Percentiles rank a stretch among this genome's conserved stretches.
phyloP scores from a whole-genome alignment of 441 rosid genomes.

The Pelargonium exstipulatum region DNA sequence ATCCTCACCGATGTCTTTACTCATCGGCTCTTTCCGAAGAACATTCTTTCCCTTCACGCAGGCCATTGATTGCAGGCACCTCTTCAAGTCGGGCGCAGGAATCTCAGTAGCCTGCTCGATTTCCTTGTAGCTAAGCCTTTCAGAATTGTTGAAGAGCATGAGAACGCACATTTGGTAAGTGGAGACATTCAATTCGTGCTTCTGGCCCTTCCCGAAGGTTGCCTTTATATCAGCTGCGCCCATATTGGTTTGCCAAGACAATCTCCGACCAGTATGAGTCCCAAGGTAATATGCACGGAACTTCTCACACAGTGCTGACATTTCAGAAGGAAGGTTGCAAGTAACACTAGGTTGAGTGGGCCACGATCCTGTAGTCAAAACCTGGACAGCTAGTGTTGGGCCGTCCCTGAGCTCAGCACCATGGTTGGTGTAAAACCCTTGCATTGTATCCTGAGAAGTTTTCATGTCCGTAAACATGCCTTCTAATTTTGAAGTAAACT shows the following conservation, averaged over 20 bases:
- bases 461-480: constrained; percentile 99
- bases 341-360: constrained; percentile 76
- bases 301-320: constrained; percentile 80
- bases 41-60: constrained; percentile 89
- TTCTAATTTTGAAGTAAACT: constrained; percentile 88
- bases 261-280: constrained; percentile 83
- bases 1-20: constrained; percentile 85
- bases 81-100: constrained; percentile 73
- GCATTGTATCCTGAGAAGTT: constrained; percentile 91
- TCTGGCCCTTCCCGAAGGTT: constrained; percentile 81
- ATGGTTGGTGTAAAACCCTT: constrained; percentile 59
- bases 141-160: constrained; percentile 75
- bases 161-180: constrained; percentile 96
- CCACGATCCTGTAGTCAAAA: constrained; percentile 92
- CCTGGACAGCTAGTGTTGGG: constrained; percentile 88
- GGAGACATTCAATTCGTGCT: constrained; percentile 90
- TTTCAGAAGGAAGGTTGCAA: constrained; percentile 84
- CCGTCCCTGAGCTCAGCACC: constrained; percentile 68
- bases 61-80: constrained; percentile 93
- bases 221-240: constrained; percentile 93
- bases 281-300: constrained; percentile 88
- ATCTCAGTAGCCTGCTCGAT: constrained; percentile 86
- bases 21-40: constrained; percentile 88
- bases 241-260: constrained; percentile 97
- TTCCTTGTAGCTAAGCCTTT: constrained; percentile 82